Base-by-base conservation (phyloP, 768 basidiomycete genomes). In the Russula foetens region DNA sequence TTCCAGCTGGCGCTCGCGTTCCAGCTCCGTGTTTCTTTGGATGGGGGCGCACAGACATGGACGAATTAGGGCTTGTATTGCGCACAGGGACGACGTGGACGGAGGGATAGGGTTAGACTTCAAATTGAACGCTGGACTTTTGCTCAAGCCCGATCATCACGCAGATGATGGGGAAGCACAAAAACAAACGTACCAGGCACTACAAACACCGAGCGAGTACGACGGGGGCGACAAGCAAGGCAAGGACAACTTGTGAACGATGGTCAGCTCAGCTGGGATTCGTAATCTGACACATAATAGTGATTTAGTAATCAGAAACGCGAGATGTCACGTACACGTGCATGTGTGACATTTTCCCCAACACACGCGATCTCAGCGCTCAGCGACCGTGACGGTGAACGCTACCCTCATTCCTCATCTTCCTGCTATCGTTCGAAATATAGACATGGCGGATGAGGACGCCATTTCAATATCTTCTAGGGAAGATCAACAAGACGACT, bases 381-480 rank as follows among this genome's bases (percentile, higher is more conserved):
- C 2, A n/a, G 33, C 12, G 23, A 52, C 39, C 17, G 3, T 14
- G 38, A 38, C 38, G 7, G 38, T 15, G 38, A 41, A 21, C n/a
- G 19, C 28, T 31, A 12, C 0, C 24, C 19, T 3, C 19, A 11
- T 21, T 41, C 49, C 38, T 53, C 33, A 7, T n/a, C 46, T 1
- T 41, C 19, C 44, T 51, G 23, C 50, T 31, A 15, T 43, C 33
- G 19, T 38, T 24, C 17, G 31, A 15, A 23, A 35, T 28, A 46
- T 28, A 52, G 24, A 21, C 29, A 72, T 71, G 69, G 62, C 66
- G 31, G 56, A 65, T 15, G 69, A 66, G 53, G 73, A 71, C 50
- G 65, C 57, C 8, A 67, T 73, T 29, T 69, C 68, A 1, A 55
- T 70, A 29, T 66, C 67, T 2, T 72, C 71, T 15, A 71, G 66